A percentile compares a stretch with the other conserved stretches of the same genome.
Conservation (phyloP, 106 monocot genomes). For the Gastrodia elata region DNA sequence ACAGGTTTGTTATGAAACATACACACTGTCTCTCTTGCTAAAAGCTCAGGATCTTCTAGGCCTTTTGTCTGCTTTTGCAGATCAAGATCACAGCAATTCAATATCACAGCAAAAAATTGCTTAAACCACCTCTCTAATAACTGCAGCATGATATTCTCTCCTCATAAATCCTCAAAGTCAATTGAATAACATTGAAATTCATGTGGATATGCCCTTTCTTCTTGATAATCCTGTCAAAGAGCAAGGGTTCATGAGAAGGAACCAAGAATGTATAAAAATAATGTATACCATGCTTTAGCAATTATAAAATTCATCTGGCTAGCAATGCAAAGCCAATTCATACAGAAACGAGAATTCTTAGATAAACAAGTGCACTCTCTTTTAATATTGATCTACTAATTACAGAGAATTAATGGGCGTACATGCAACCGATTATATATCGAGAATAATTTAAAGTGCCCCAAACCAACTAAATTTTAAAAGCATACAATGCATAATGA, state of each 20-base stretch:
- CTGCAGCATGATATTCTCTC: slow-evolving; percentile 51
- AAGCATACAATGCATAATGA: too few species aligned
- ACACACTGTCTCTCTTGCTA: slow-evolving; percentile 66
- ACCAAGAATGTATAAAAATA: neutral
- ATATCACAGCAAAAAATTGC: slow-evolving; percentile 29
- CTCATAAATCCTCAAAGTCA: slow-evolving; percentile 3
- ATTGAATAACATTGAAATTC: neutral
- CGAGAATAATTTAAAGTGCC: neutral
- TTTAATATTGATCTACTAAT: neutral
- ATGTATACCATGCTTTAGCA: neutral
- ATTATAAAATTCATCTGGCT: neutral
- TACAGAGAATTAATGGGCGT: neutral
- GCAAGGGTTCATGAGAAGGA: neutral
- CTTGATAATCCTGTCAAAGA: neutral
- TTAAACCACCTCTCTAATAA: slow-evolving; percentile 41
- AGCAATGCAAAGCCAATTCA: neutral
- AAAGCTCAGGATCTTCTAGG: slow-evolving; percentile 44
- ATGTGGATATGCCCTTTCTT: neutral
- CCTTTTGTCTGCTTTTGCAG: slow-evolving; percentile 37
- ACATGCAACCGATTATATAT: neutral
- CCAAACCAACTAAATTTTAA: neutral
- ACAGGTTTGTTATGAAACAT: slow-evolving; percentile 14
- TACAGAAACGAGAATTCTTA: neutral
- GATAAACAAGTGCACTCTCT: neutral
- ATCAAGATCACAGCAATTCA: slow-evolving; percentile 52